phyloP scores from a whole-genome alignment of 306 rosid genomes.

The Citrullus colocynthis region DNA sequence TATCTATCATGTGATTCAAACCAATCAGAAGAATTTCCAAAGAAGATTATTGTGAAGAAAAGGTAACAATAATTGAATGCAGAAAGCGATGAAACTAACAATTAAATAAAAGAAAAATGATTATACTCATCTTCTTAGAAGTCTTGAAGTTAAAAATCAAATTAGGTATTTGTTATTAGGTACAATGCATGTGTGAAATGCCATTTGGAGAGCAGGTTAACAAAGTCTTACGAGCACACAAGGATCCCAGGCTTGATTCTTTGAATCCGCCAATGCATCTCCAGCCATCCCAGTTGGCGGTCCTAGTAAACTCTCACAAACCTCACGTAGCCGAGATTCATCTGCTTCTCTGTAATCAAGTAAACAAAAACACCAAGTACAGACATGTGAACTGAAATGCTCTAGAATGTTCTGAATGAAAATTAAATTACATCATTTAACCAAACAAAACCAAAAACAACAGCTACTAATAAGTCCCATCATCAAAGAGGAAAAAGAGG shows the following conservation, averaged over 20 bases:
- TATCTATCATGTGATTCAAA: neutral
- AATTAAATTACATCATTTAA: neutral
- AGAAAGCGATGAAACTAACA: neutral
- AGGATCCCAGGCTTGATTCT: conserved; percentile 82
- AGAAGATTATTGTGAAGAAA: neutral
- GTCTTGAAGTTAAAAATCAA: neutral
- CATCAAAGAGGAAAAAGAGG: neutral
- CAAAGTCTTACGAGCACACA: conserved; percentile 61
- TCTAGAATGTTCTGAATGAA: neutral
- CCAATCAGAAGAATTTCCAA: neutral
- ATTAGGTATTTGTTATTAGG: neutral
- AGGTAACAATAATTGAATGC: neutral
- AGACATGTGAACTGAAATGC: neutral
- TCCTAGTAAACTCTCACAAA: conserved; percentile 92
- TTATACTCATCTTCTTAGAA: neutral
- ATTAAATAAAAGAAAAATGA: neutral
- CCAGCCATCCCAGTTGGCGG: conserved; percentile 95
- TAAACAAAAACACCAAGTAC: neutral
- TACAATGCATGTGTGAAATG: neutral
- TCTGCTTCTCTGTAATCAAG: conserved; percentile 83
- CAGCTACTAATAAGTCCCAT: neutral
- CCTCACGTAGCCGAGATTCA: conserved; percentile 88
- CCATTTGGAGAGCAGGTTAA: neutral
- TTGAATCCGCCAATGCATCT: conserved; percentile 36
- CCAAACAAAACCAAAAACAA: neutral